These are phyloP conservation scores for Teratosphaeria epicoccoides DNA, from an alignment of 2,329 filamentous ascomycete species.

Conservation along the genomic window DNA sequence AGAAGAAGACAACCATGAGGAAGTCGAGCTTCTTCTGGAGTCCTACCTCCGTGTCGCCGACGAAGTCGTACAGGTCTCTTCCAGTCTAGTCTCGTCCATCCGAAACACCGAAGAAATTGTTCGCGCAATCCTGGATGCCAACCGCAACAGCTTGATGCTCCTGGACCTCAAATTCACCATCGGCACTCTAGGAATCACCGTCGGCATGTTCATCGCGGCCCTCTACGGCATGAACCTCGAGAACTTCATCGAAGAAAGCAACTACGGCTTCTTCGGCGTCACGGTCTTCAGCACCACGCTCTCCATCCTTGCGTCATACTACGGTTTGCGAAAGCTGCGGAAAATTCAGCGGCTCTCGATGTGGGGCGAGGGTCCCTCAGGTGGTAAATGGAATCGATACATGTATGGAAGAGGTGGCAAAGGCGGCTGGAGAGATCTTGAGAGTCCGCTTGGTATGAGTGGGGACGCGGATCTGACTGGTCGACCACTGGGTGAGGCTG, in stretches of 20 bases:
- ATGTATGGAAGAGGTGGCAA: constrained; percentile 14
- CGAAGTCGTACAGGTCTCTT: constrained; percentile 91
- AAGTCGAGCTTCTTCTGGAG: constrained; percentile 93
- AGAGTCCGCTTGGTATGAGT: constrained; percentile 5
- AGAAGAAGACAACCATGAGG: constrained; percentile 78
- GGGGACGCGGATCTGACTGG: constrained; percentile 3
- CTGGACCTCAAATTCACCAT: constrained; percentile 95
- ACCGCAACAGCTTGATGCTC: constrained; percentile 95
- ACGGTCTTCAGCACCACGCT: constrained; percentile 60
- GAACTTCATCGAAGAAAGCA: constrained; percentile 93
- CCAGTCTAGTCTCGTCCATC: constrained; percentile 87
- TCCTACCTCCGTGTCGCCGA: constrained; percentile 97
- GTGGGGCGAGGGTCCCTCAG: constrained; percentile 48
- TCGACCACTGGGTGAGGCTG: constrained; percentile 16
- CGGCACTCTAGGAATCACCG: constrained; percentile 84
- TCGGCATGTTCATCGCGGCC: constrained; percentile 90
- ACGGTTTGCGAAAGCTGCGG: constrained; percentile 72
- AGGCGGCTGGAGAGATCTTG: constrained; percentile 21
- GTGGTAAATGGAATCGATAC: constrained; percentile 11
- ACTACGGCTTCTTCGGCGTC: constrained; percentile 72
- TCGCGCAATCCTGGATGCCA: constrained; percentile 92
- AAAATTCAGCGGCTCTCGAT: constrained; percentile 83
- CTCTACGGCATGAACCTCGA: constrained; percentile 99
- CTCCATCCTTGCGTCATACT: constrained; percentile 68
- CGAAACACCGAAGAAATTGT: constrained; percentile 97